A percentile compares a stretch with the other conserved stretches of the same genome.
phyloP scores from a whole-genome alignment of 2,329 filamentous ascomycete species.

The Fusarium pseudograminearum region DNA sequence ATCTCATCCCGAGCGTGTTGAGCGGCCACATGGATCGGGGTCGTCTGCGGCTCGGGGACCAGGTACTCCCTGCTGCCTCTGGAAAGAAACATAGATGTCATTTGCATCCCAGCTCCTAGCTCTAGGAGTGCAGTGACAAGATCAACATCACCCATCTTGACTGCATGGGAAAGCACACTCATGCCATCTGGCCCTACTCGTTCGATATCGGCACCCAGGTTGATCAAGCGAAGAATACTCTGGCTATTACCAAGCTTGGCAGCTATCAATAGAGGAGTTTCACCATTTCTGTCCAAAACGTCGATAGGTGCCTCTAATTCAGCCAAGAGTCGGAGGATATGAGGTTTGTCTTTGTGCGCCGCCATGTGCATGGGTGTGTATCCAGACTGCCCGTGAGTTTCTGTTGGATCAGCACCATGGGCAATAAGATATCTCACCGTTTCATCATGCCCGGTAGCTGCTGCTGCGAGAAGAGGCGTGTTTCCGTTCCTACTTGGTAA shows the following conservation, averaged over 20 bases:
- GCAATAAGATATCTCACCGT: conserved; percentile 47
- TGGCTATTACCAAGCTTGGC: conserved; percentile 46
- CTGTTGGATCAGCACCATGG: conserved; percentile 44
- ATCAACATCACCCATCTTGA: conserved; percentile 43
- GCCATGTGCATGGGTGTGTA: conserved; percentile 49
- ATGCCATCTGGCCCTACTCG: conserved; percentile 46
- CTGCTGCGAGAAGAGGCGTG: conserved; percentile 45
- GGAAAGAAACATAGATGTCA: conserved; percentile 11
- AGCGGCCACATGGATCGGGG: conserved; percentile 45
- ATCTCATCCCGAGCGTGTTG: conserved; percentile 47
- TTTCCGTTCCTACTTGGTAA: conserved; percentile 46
- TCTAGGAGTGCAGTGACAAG: conserved; percentile 44
- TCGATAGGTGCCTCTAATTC: conserved; percentile 44
- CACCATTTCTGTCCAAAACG: conserved; percentile 40
- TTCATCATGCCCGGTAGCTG: conserved; percentile 47
- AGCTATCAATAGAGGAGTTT: conserved; percentile 47
- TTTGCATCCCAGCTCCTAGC: conserved; percentile 40
- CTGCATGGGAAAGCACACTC: conserved; percentile 48
- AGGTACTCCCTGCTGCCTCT: conserved; percentile 37
- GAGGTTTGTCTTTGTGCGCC: conserved; percentile 46
- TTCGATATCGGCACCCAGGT: conserved; percentile 45
- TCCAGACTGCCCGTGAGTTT: conserved; percentile 40
- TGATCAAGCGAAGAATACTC: conserved; percentile 42
- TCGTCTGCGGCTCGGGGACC: conserved; percentile 45
- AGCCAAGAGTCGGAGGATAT: conserved; percentile 41